Base-by-base conservation (phyloP, 83 land plant species). In the Thuja plicata region DNA sequence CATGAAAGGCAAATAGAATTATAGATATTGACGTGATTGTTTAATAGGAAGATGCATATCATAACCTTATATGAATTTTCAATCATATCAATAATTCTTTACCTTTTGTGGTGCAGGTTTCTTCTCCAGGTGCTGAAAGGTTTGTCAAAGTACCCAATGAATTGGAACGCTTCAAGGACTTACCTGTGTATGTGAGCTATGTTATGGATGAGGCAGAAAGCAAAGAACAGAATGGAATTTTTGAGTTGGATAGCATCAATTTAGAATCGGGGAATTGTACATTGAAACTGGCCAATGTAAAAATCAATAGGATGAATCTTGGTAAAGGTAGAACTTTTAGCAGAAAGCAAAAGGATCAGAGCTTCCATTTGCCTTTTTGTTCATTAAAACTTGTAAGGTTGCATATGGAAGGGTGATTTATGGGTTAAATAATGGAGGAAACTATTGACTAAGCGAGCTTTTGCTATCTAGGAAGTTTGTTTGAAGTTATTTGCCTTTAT, bases 51-150 rank as follows among this genome's bases (percentile, higher is more conserved):
- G n/a, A 82, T 24, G 52, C 85, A 45, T 27, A 83, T 45, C 85
- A 83, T 12, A 45, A 19, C 85, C 48, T 43, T 40, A 10, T 37
- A 55, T 16, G 30, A 37, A 85, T 30, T 38, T 54, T 19, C 0
- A 60, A 24, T 17, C 12, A 8, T 37, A 86, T 86, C 40, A 5
- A 35, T 57, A 17, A 8, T 57, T 55, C 73, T 86, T 86, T 8
- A 38, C 45, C 19, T 32, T 35, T 86, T 87, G 30, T 41, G n/a
- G n/a, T 87, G 90, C 54, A 96, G 97, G 96, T 96, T 86, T 96
- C 97, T n/a, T 91, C 95, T 73, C 96, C 97, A 8, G 95, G 97
- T 46, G 97, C 97, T 60, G 96, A 96, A 55, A 80, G 97, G 62
- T 32, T 96, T 40, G 87, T 96, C 30, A 94, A 84, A 88, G 93